phyloP scores from a whole-genome alignment of 768 basidiomycete species.

The Coprinopsis marcescibilis region DNA sequence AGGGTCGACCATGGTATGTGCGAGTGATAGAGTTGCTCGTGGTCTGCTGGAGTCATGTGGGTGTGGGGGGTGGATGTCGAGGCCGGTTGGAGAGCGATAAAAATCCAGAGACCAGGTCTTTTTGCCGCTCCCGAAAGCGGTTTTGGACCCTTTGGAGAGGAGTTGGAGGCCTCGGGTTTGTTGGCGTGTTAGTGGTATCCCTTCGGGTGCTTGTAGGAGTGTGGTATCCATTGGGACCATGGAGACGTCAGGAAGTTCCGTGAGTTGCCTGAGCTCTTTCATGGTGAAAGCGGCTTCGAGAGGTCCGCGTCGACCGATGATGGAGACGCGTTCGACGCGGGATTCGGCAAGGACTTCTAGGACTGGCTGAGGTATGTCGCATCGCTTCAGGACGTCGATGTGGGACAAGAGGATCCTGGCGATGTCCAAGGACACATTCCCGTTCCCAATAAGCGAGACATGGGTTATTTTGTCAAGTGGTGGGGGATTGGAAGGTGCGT shows the following conservation, averaged over 20 bases:
- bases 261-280: constrained; percentile 90
- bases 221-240: constrained; percentile 56
- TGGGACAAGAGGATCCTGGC: constrained; percentile 84
- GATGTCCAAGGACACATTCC: constrained; percentile 91
- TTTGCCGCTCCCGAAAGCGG: constrained; percentile 37
- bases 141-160: constrained; percentile 57
- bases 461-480: constrained; percentile 61
- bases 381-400: constrained; percentile 52
- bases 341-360: constrained; percentile 61
- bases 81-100: constrained; percentile 61
- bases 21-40: constrained; percentile 39
- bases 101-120: constrained; percentile 83
- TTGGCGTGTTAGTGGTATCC: constrained; percentile 44
- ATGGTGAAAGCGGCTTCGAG: constrained; percentile 86
- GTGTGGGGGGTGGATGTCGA: constrained; percentile 29
- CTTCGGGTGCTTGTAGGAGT: constrained; percentile 31
- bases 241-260: constrained; percentile 53
- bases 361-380: constrained; percentile 76
- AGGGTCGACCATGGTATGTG: constrained; percentile 56
- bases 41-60: neutral
- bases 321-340: constrained; percentile 68
- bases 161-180: constrained; percentile 64
- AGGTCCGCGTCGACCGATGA: constrained; percentile 83
- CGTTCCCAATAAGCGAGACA: constrained; percentile 86
- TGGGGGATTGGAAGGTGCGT: constrained; percentile 46